Base-by-base conservation (phyloP, 106 monocot species). In the Amphibolis antarctica region DNA sequence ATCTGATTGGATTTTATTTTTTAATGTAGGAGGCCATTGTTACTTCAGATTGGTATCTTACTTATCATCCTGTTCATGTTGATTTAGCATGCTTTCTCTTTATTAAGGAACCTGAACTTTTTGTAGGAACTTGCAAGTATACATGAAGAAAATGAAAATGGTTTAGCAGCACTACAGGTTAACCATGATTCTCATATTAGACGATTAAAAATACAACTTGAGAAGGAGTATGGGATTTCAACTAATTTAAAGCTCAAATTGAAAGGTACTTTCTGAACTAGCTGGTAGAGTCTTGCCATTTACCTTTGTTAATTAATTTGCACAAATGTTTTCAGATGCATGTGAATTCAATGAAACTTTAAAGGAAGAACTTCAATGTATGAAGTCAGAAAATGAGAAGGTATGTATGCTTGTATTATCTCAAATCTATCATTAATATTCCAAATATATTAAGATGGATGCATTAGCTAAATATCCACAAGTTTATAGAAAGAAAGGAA, bases 351-450 rank as follows among this genome's bases (percentile, higher is more conserved):
- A 60, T 25, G 59, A 59, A 22, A 42, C 47, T 59, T 58, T 36
- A 26, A 44, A 22, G 30, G 66, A 59, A 18, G 73, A 66, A 42
- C 65, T 74, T 27, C 28, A 50, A 30, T 43, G 56, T 31, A 29
- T 74, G 48, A 66, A 74, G 47, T 30, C n/a, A 11, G 73, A 74
- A 43, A 74, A 66, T 31, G 66, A 74, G 15, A 58, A 49, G 47
- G 73, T 74, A 74, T 66, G 53, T 69, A 9, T 47, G 12, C 3
- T 19, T 42, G 11, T 43, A 26, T 2, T 36, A 36, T 36, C 36
- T 36, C 7, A 7, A 36, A 4, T 36, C 7, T 36, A 36, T 36
- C 7, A 4, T 36, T 36, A 7, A 36, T 36, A 4, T 36, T 36
- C 2, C 7, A 36, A 36, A 4, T 36, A 36, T 36, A 36, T 36